Evolutionary conservation across 1,284 basidiomycete species (phyloP), one percentile per base, ranked within the genome.

Genomic region (Malassezia psittaci): DNA sequence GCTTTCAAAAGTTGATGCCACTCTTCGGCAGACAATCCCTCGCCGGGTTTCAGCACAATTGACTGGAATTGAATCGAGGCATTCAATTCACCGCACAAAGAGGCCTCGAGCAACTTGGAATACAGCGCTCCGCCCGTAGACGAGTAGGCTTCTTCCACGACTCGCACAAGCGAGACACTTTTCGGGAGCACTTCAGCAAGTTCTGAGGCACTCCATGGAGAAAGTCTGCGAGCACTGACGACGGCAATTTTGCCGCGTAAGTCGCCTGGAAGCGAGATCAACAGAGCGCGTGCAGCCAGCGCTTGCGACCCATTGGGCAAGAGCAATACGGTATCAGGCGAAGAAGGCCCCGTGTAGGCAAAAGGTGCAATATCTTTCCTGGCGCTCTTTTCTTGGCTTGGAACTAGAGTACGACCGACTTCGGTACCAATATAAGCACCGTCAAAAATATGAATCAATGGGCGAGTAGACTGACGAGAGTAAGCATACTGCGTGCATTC

Each of bases 301-400:
- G 66, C 64, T 57, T 64, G 62, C 21, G 68, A 61, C 51, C 69
- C 65, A 54, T 67, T 72, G 46, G 72, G 69, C 29, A 74, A 60
- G 34, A 73, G 62, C 21, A 74, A 62, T 32, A 70, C 64, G 2
- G 66, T 62, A 43, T 52, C 57, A 34, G 72, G 68, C 50, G 62
- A 48, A 24, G 63, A 50, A 24, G 72, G 65, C 44, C 72, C 72
- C 38, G 62, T 65, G 62, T 73, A 74, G 52, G 60, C 51, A 52
- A 73, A 72, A 46, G 65, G 65, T 45, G 59, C 59, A 68, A 91
- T 60, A 88, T 43, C 83, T 79, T 51, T 90, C 68, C 90, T 90
- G 45, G 58, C 51, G 44, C 57, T 42, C 12, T 66, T 65, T 77
- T 57, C 54, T 43, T 59, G 55, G 51, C 57, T 51, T 11, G 69